These are phyloP conservation scores for Fraxinus americana DNA, from an alignment of 257 asterid genomes.

Conservation along the genomic window DNA sequence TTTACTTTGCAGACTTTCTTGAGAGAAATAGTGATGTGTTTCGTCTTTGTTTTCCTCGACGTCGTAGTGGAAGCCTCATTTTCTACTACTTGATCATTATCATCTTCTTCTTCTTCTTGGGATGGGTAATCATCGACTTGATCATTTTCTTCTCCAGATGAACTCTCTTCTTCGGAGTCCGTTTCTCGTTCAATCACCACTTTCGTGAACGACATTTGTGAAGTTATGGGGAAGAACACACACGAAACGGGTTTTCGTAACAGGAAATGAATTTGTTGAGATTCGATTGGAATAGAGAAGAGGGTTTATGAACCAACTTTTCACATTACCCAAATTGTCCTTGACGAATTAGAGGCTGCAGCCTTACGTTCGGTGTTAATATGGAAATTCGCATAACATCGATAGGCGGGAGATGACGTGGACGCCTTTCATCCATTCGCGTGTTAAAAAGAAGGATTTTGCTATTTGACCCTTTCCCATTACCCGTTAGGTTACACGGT, in stretches of 20 bases:
- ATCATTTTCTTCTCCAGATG: conserved; percentile 47
- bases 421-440: conserved; percentile 8
- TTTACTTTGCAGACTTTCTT: conserved; percentile 89
- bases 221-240: conserved; percentile 54
- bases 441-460: no score
- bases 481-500: no score
- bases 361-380: conserved; percentile 6
- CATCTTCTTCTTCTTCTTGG: conserved; percentile 28
- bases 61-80: conserved; percentile 30
- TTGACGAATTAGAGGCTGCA: background rate
- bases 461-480: no score
- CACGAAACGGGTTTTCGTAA: background rate
- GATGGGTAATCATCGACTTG: conserved; percentile 19
- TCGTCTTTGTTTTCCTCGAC: conserved; percentile 40
- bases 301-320: conserved; percentile 27
- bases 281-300: background rate
- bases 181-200: conserved; percentile 72
- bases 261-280: background rate
- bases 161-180: conserved; percentile 67
- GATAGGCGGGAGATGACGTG: conserved; percentile 43
- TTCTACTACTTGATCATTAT: conserved; percentile 26
- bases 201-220: conserved; percentile 63
- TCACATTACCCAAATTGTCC: conserved; percentile 28
- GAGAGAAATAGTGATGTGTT: conserved; percentile 74
- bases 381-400: conserved; percentile 14